phyloP scores from a whole-genome alignment of 2,329 filamentous ascomycete genomes.

The Penicillium sp. region DNA sequence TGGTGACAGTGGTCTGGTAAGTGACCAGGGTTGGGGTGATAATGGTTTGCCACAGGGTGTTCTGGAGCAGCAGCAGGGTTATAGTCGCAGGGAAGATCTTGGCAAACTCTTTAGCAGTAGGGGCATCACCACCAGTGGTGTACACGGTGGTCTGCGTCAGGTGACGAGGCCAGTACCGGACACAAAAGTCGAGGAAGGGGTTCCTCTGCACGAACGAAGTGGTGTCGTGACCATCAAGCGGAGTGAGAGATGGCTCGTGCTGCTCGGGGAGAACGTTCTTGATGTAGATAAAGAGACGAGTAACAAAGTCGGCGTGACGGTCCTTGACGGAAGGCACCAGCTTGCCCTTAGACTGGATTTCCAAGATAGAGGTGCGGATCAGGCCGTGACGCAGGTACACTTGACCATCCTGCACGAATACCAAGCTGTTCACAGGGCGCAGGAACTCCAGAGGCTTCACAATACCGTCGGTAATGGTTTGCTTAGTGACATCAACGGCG shows the following conservation, averaged over 20 bases:
- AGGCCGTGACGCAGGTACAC: conserved; percentile 39
- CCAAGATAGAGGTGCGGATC: conserved; percentile 33
- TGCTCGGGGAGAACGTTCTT: conserved; percentile 31
- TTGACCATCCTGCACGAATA: conserved; percentile 36
- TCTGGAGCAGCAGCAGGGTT: conserved; percentile 49
- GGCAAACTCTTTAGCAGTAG: conserved; percentile 48
- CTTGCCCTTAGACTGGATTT: conserved; percentile 34
- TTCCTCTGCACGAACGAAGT: conserved; percentile 35
- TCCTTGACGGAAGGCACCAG: conserved; percentile 33
- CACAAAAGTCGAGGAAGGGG: conserved; percentile 47
- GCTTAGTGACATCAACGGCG: conserved; percentile 33
- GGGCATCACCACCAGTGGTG: conserved; percentile 38
- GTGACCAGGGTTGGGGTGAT: conserved; percentile 32
- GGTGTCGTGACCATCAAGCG: conserved; percentile 28
- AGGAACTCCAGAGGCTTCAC: conserved; percentile 29
- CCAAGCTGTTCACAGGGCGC: conserved; percentile 32
- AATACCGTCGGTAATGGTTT: conserved; percentile 25
- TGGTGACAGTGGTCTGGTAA: conserved; percentile 29
- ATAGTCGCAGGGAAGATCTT: conserved; percentile 50
- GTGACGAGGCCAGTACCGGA: conserved; percentile 51
- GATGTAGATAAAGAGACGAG: conserved; percentile 36
- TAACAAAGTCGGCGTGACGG: conserved; percentile 34
- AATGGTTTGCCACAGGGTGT: conserved; percentile 48
- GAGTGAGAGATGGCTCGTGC: conserved; percentile 32
- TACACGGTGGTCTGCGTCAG: conserved; percentile 46